A percentile compares a stretch with the other conserved stretches of the same genome.
phyloP scores from a whole-genome alignment of 2,329 filamentous ascomycete species.

The Plenodomus lindquistii region DNA sequence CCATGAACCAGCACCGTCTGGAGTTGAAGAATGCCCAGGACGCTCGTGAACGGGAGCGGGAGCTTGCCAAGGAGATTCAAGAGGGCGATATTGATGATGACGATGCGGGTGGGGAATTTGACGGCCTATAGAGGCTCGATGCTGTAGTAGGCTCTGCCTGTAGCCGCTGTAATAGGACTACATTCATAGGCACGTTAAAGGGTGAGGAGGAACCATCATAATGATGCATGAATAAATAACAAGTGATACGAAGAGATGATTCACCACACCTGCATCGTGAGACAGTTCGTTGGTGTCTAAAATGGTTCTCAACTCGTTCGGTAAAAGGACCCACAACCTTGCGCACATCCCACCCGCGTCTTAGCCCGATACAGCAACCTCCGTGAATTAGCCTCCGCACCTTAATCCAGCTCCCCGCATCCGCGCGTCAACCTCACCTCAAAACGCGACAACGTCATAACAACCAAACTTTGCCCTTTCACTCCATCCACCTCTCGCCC shows the following conservation, averaged over 20 bases:
- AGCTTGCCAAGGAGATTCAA: conserved; percentile 98
- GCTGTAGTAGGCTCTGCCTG: background rate
- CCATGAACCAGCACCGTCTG: conserved; percentile 97
- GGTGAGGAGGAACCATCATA: conserved; percentile 14
- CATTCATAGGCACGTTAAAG: conserved; percentile 1
- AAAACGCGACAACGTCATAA: background rate
- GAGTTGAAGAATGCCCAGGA: conserved; percentile 98
- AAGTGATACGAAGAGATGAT: conserved; percentile 1
- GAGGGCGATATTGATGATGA: conserved; percentile 97
- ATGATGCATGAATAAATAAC: conserved; percentile 28
- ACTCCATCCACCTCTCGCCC: conserved; percentile 1
- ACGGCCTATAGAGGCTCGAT: conserved; percentile 71
- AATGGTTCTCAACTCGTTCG: background rate
- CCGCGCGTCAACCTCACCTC: conserved; percentile 9
- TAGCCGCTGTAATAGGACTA: background rate
- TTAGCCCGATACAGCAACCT: conserved; percentile 29
- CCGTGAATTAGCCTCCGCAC: conserved; percentile 32
- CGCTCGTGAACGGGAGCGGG: conserved; percentile 92
- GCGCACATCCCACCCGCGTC: conserved; percentile 16
- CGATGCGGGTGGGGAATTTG: conserved; percentile 93
- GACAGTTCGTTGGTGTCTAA: background rate
- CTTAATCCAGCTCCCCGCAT: conserved; percentile 12
- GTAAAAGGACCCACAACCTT: conserved; percentile 6
- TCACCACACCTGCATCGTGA: background rate
- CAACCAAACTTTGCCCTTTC: too few relatives aligned